Evolutionary conservation across 1,284 basidiomycete species (phyloP).

Genomic region (Papiliotrema nemorosa): DNA sequence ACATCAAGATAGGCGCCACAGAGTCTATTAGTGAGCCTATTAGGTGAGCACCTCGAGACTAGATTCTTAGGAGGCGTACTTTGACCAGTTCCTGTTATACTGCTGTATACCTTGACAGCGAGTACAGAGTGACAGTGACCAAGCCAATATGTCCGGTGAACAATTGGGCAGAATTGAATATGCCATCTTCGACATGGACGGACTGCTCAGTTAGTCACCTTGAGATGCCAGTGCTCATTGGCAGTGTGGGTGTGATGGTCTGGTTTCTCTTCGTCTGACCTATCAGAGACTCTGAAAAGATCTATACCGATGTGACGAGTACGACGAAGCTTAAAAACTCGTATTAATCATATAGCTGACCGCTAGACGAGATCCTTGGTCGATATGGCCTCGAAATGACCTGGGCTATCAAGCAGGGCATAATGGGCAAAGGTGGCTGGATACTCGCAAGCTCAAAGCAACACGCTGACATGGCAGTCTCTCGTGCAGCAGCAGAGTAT

Average conservation of each 20-base stretch:
- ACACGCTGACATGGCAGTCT: slow-evolving; percentile 14
- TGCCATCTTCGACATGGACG: slow-evolving; percentile 51
- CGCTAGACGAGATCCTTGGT: slow-evolving; percentile 36
- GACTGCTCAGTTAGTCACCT: slow-evolving; percentile 35
- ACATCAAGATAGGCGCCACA: not conserved
- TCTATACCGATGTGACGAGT: slow-evolving; percentile 46
- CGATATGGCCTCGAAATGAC: slow-evolving; percentile 45
- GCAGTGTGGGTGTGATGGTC: slow-evolving; percentile 31
- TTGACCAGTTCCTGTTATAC: too few relatives aligned
- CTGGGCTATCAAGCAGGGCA: slow-evolving; percentile 49
- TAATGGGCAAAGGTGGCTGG: slow-evolving; percentile 48
- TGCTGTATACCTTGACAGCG: too few relatives aligned
- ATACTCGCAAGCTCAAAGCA: not conserved
- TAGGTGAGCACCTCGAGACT: too few relatives aligned
- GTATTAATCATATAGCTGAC: not conserved
- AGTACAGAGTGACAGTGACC: too few relatives aligned
- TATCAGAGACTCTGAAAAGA: slow-evolving; percentile 37
- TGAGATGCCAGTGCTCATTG: not conserved
- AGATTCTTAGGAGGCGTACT: too few relatives aligned
- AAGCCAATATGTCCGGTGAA: slow-evolving; percentile 5
- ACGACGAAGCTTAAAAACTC: not conserved
- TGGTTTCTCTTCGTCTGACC: not conserved
- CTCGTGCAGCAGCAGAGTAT: slow-evolving; percentile 37
- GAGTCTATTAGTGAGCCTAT: not conserved
- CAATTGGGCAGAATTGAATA: slow-evolving; percentile 38